These are phyloP conservation scores for Paramecium pentaurelia DNA, from an alignment of 73 alveolate genomes.

Conservation along the genomic window DNA sequence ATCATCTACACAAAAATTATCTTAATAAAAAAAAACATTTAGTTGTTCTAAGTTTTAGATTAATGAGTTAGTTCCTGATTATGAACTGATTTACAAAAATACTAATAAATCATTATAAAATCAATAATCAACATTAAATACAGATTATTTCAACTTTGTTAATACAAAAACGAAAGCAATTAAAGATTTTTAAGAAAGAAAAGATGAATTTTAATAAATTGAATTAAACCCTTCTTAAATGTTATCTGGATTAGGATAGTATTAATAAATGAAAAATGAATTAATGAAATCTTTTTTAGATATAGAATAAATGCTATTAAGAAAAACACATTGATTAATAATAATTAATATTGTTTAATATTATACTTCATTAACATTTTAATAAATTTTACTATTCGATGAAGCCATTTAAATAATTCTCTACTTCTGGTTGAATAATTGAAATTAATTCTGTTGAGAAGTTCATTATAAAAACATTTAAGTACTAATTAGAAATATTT, in stretches of 20 bases:
- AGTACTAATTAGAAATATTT: neutral
- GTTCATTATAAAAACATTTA: neutral
- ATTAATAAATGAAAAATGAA: neutral
- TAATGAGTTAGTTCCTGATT: constrained; percentile 23
- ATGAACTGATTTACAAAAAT: neutral
- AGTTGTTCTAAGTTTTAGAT: neutral
- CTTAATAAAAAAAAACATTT: neutral
- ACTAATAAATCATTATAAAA: neutral
- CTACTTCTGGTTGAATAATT: neutral
- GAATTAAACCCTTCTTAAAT: neutral
- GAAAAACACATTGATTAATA: neutral
- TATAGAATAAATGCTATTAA: neutral
- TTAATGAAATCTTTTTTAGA: neutral
- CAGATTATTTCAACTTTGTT: neutral
- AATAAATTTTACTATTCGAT: neutral
- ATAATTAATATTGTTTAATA: neutral
- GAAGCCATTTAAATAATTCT: neutral
- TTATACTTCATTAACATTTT: neutral
- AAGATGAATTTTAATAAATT: neutral
- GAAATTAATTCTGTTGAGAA: neutral
- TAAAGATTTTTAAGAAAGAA: neutral
- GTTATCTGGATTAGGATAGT: neutral
- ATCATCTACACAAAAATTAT: neutral
- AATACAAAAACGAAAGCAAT: neutral
- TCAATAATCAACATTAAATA: neutral